Conservation (phyloP, 495 filamentous ascomycete genomes). For the Lophiotrema nucula region DNA sequence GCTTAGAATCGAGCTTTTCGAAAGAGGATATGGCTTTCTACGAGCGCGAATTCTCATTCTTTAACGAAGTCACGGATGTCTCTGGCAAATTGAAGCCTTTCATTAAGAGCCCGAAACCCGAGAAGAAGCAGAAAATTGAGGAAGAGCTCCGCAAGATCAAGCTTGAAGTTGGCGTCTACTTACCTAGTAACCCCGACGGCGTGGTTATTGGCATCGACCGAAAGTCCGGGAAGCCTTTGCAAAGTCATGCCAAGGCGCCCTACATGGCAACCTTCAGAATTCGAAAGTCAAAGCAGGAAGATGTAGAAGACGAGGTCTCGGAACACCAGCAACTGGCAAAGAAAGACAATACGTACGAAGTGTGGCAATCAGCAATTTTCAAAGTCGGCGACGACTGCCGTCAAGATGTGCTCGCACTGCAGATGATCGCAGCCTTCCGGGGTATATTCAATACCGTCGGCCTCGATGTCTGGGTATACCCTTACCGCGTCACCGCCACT, state of each 20-base stretch:
- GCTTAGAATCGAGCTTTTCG: conserved; percentile 79
- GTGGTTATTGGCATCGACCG: conserved; percentile 96
- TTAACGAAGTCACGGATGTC: conserved; percentile 92
- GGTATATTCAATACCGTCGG: conserved; percentile 93
- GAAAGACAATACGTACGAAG: conserved; percentile 60
- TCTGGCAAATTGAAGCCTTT: conserved; percentile 93
- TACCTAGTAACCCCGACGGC: conserved; percentile 95
- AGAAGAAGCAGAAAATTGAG: conserved; percentile 99
- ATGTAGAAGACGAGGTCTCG: conserved; percentile 38
- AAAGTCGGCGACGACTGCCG: conserved; percentile 99
- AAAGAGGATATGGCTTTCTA: conserved; percentile 78
- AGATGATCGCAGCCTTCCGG: conserved; percentile 96
- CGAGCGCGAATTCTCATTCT: conserved; percentile 93
- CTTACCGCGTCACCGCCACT: conserved; percentile 97
- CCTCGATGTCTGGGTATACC: conserved; percentile 94
- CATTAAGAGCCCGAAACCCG: conserved; percentile 87
- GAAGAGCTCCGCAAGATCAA: conserved; percentile 96
- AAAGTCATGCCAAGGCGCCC: conserved; percentile 96
- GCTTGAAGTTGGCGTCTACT: conserved; percentile 93
- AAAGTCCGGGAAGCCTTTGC: conserved; percentile 93
- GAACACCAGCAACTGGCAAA: conserved; percentile 27
- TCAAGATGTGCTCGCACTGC: conserved; percentile 92
- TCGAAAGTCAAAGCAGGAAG: conserved; percentile 65
- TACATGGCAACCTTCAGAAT: conserved; percentile 99
- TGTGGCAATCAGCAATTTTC: conserved; percentile 99